Percentiles rank a stretch among this genome's conserved stretches.
Conservation (phyloP, 2,329 filamentous ascomycete species). For the Metarhizium album region DNA sequence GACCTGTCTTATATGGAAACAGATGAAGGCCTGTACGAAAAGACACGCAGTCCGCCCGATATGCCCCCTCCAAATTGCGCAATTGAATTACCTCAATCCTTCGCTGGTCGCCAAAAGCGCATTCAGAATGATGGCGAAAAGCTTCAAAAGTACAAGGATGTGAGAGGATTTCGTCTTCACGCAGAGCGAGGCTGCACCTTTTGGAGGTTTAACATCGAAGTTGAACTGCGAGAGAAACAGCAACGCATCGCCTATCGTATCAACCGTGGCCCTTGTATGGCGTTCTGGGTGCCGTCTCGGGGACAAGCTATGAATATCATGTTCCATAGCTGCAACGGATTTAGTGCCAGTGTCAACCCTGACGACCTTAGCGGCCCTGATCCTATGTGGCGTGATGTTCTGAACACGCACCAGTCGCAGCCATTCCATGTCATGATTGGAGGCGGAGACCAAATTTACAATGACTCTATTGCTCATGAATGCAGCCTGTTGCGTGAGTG, state of each 20-base stretch:
- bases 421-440: conserved; percentile 99
- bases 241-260: conserved; percentile 90
- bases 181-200: conserved; percentile 82
- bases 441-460: conserved; percentile 94
- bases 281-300: conserved; percentile 86
- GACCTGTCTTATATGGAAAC: conserved; percentile 74
- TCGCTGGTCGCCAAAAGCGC: conserved; percentile 41
- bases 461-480: conserved; percentile 70
- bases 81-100: conserved; percentile 40
- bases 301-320: conserved; percentile 94
- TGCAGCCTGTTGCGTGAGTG: conserved; percentile 72
- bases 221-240: conserved; percentile 70
- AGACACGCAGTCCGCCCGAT: conserved; percentile 44
- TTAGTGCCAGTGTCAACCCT: conserved; percentile 68
- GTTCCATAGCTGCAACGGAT: conserved; percentile 98
- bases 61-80: conserved; percentile 28
- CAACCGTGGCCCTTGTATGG: conserved; percentile 77
- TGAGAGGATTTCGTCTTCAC: conserved; percentile 73
- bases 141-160: conserved; percentile 69
- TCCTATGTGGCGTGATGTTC: conserved; percentile 90
- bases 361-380: conserved; percentile 83
- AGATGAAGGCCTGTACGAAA: conserved; percentile 74
- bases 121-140: conserved; percentile 65
- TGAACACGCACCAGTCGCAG: conserved; percentile 80
- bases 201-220: conserved; percentile 92